Conservation (phyloP, 2,329 filamentous ascomycete genomes). For the Venturiaceae sp. region DNA sequence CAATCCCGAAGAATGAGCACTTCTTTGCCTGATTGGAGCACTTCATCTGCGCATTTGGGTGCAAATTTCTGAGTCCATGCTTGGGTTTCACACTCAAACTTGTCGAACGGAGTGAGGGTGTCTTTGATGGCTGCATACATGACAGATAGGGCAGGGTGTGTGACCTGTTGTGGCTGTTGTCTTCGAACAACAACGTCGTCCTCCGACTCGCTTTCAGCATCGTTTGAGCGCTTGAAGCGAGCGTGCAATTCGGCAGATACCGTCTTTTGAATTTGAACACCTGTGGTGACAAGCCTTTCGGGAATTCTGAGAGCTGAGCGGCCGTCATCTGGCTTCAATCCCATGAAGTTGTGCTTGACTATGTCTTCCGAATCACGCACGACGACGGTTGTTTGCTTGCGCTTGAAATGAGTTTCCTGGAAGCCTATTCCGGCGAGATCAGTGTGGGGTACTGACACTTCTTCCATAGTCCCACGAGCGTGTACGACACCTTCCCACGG, state of each 20-base stretch:
- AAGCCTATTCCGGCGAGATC: constrained; percentile 18
- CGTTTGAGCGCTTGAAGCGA: not conserved
- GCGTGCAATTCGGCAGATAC: not conserved
- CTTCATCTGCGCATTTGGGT: constrained; percentile 56
- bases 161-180: constrained; percentile 27
- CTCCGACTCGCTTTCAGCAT: not conserved
- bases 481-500: constrained; percentile 56
- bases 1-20: constrained; percentile 66
- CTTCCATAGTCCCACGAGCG: constrained; percentile 38
- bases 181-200: not conserved
- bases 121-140: constrained; percentile 52
- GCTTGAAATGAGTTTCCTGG: constrained; percentile 12
- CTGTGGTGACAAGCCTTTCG: not conserved
- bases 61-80: constrained; percentile 82
- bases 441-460: not conserved
- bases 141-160: constrained; percentile 49
- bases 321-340: not conserved
- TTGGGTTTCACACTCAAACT: constrained; percentile 59
- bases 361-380: constrained; percentile 3
- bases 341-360: not conserved
- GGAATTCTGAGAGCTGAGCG: not conserved
- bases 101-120: constrained; percentile 70
- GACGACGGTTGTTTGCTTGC: not conserved
- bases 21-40: constrained; percentile 68
- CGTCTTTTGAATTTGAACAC: not conserved